phyloP scores from a whole-genome alignment of 108 stramenopile genomes.

The Nitzschia sp. region DNA sequence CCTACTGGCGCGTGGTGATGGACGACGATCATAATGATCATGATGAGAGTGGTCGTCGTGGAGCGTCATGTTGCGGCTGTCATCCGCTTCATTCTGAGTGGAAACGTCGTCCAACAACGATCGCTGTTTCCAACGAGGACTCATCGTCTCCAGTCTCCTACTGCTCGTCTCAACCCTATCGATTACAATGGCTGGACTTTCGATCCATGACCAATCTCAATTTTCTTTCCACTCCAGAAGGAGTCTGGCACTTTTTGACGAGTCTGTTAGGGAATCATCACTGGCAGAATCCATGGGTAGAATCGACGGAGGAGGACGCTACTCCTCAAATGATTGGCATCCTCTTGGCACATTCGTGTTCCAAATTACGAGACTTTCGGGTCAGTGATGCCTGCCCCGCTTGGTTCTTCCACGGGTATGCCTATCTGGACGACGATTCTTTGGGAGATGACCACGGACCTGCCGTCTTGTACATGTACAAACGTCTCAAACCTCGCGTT shows the following conservation, averaged over 20 bases:
- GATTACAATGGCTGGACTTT: constrained; percentile 27
- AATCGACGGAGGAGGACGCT: neutral
- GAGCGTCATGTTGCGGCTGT: neutral
- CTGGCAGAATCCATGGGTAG: constrained; percentile 41
- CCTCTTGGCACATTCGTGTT: neutral
- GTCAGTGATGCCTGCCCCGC: constrained; percentile 54
- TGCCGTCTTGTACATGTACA: constrained; percentile 17
- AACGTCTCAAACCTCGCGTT: constrained; percentile 8
- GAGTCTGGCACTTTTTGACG: constrained; percentile 34
- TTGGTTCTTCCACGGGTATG: constrained; percentile 41
- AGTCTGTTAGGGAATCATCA: constrained; percentile 31
- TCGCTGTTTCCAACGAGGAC: neutral
- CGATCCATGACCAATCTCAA: neutral
- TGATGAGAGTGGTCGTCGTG: neutral
- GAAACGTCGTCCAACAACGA: constrained; percentile 9
- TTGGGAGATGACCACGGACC: neutral
- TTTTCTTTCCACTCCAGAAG: constrained; percentile 17
- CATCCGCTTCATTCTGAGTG: constrained; percentile 29
- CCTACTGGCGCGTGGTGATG: neutral
- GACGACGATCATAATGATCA: neutral
- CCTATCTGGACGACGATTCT: constrained; percentile 11
- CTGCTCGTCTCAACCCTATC: neutral
- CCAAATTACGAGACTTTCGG: constrained; percentile 36
- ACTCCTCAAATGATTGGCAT: constrained; percentile 14
- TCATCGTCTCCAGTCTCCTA: no score